phyloP scores from a whole-genome alignment of 352 stramenopile genomes.

The Thalassiosira hispida region DNA sequence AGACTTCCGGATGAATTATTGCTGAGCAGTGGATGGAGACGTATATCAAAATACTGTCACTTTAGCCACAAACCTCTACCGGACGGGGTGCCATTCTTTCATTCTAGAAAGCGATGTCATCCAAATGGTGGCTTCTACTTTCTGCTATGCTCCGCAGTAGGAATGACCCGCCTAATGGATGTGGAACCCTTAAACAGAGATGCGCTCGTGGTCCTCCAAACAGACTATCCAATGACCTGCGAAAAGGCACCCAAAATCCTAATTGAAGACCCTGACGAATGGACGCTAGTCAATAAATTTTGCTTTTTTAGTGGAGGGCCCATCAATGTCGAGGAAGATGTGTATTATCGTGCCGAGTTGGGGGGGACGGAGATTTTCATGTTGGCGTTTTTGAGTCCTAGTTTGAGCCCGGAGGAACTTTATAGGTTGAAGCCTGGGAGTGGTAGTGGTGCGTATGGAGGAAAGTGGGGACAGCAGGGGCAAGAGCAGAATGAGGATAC shows the following conservation, averaged over 20 bases:
- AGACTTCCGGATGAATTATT: slow-evolving; percentile 80
- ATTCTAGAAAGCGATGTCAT: slow-evolving; percentile 76
- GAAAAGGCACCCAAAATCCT: slow-evolving; percentile 65
- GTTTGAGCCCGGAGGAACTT: slow-evolving; percentile 76
- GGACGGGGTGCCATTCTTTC: slow-evolving; percentile 83
- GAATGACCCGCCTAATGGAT: slow-evolving; percentile 79
- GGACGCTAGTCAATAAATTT: slow-evolving; percentile 83
- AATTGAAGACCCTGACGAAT: slow-evolving; percentile 71
- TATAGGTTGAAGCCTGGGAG: slow-evolving; percentile 65
- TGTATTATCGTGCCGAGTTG: slow-evolving; percentile 83
- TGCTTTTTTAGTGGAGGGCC: slow-evolving; percentile 84
- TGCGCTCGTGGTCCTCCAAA: slow-evolving; percentile 77
- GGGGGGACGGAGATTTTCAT: slow-evolving; percentile 83
- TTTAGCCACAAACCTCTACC: slow-evolving; percentile 82
- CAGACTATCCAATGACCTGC: slow-evolving; percentile 74
- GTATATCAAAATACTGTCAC: slow-evolving; percentile 83
- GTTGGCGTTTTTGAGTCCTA: slow-evolving; percentile 81
- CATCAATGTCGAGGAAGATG: slow-evolving; percentile 84
- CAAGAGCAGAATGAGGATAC: slow-evolving; percentile 28
- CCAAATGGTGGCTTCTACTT: slow-evolving; percentile 80
- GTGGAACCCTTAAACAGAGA: slow-evolving; percentile 78
- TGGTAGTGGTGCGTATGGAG: too few species aligned
- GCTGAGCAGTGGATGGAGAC: slow-evolving; percentile 75
- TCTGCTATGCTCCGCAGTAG: slow-evolving; percentile 70
- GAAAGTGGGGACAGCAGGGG: background rate